These are phyloP conservation scores for Avena sativa DNA, from an alignment of 176 grass and related monocot species.

Conservation along the genomic window DNA sequence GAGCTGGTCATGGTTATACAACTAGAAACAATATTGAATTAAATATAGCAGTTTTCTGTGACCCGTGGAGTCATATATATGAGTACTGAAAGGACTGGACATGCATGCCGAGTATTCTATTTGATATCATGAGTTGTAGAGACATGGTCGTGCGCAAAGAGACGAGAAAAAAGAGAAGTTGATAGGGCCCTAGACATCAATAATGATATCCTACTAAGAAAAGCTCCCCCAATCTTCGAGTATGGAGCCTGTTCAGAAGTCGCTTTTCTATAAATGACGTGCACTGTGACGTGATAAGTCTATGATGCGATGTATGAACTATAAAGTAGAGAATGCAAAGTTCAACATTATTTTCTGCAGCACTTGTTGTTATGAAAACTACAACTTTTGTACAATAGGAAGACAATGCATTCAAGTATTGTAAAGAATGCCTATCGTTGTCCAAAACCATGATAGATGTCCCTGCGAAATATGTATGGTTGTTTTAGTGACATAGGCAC, in stretches of 20 bases:
- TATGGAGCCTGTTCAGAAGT: conserved; percentile 59
- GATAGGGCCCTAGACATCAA: conserved; percentile 40
- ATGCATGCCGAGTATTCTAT: no score
- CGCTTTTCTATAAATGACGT: conserved; percentile 57
- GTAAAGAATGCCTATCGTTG: conserved; percentile 46
- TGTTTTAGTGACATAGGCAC: conserved; percentile 27
- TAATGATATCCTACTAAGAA: conserved; percentile 61
- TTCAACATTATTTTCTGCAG: conserved; percentile 65
- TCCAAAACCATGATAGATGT: conserved; percentile 33
- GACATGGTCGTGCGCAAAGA: no score
- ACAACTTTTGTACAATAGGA: conserved; percentile 26
- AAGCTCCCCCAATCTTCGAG: conserved; percentile 61
- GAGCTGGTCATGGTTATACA: no score
- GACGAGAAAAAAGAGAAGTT: no score
- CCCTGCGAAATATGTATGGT: conserved; percentile 50
- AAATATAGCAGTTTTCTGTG: no score
- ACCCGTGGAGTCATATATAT: no score
- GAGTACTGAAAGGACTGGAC: no score
- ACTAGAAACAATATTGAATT: no score
- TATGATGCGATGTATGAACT: conserved; percentile 49
- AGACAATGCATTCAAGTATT: conserved; percentile 39
- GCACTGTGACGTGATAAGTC: conserved; percentile 50
- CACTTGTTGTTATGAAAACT: conserved; percentile 34
- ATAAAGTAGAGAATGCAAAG: conserved; percentile 51
- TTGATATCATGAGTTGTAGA: no score